A percentile compares a stretch with the other conserved stretches of the same genome.
phyloP scores from a whole-genome alignment of 2,329 filamentous ascomycete species.

The Pezicula radicicola region DNA sequence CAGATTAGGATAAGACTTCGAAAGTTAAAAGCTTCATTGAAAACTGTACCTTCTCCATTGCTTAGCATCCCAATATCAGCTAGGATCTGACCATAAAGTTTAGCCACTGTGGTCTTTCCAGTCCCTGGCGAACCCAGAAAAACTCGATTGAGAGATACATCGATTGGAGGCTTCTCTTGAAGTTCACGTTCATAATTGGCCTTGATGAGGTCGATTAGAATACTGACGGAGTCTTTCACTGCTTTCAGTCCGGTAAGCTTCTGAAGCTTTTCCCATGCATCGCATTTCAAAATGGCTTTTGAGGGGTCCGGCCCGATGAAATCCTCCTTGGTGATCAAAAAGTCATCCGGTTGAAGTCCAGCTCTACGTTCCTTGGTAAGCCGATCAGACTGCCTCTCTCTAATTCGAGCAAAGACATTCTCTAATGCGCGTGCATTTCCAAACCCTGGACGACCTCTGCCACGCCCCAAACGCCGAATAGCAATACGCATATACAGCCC shows the following conservation, averaged over 20 bases:
- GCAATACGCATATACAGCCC: constrained; percentile 66
- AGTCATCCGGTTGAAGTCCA: constrained; percentile 46
- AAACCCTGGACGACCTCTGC: constrained; percentile 64
- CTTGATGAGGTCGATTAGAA: constrained; percentile 57
- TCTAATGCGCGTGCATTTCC: constrained; percentile 71
- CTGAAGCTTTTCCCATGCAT: constrained; percentile 57
- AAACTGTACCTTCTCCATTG: constrained; percentile 59
- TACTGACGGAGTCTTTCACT: constrained; percentile 60
- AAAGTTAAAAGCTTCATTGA: not conserved
- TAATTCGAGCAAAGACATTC: constrained; percentile 54
- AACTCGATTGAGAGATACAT: constrained; percentile 64
- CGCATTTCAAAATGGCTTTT: constrained; percentile 44
- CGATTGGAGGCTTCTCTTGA: constrained; percentile 52
- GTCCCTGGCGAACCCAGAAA: constrained; percentile 73
- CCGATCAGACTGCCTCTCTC: constrained; percentile 55
- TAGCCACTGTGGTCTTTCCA: constrained; percentile 74
- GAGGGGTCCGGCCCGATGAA: constrained; percentile 68
- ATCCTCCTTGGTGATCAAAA: constrained; percentile 62
- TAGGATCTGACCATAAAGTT: constrained; percentile 67
- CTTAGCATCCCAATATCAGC: constrained; percentile 65
- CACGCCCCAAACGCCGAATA: constrained; percentile 56
- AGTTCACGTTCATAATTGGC: constrained; percentile 67
- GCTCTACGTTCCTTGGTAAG: constrained; percentile 43
- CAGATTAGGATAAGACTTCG: not conserved
- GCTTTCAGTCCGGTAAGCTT: constrained; percentile 53